Conservation (phyloP, 202 grass and related monocot species). For the Saccharum hybrid region DNA sequence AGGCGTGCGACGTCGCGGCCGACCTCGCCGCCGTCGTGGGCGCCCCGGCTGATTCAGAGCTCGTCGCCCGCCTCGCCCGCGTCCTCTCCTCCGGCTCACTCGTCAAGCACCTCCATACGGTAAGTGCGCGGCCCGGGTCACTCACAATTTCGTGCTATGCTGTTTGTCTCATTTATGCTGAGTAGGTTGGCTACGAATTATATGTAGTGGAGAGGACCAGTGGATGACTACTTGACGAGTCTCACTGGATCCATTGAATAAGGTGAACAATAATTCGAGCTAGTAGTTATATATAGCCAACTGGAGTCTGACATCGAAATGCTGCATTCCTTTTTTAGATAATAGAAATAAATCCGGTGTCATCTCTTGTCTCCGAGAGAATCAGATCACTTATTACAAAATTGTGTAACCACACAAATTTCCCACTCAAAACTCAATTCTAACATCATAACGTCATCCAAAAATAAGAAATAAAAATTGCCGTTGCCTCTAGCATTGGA, state of each 20-base stretch:
- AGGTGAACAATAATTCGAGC: neutral
- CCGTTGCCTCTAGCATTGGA: neutral
- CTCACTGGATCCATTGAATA: neutral
- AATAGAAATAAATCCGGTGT: neutral
- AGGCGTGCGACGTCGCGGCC: constrained; percentile 63
- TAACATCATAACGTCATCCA: neutral
- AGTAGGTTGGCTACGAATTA: constrained; percentile 2
- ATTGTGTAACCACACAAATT: neutral
- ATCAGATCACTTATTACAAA: neutral
- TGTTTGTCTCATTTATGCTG: constrained; percentile 4
- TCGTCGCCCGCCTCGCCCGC: constrained; percentile 59
- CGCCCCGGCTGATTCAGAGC: constrained; percentile 58
- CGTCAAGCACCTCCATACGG: constrained; percentile 77
- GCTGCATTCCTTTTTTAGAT: neutral
- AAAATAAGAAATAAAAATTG: neutral
- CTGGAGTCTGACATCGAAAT: neutral
- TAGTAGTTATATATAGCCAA: neutral
- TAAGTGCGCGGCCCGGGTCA: constrained; percentile 30
- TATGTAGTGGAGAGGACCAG: neutral
- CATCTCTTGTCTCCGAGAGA: neutral
- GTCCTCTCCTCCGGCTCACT: constrained; percentile 74
- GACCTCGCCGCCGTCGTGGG: constrained; percentile 62
- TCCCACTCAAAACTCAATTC: neutral
- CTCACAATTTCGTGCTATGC: constrained; percentile 18
- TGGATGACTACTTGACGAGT: neutral